Conservation (phyloP, 2,329 filamentous ascomycete species). For the Cytospora chrysosperma region DNA sequence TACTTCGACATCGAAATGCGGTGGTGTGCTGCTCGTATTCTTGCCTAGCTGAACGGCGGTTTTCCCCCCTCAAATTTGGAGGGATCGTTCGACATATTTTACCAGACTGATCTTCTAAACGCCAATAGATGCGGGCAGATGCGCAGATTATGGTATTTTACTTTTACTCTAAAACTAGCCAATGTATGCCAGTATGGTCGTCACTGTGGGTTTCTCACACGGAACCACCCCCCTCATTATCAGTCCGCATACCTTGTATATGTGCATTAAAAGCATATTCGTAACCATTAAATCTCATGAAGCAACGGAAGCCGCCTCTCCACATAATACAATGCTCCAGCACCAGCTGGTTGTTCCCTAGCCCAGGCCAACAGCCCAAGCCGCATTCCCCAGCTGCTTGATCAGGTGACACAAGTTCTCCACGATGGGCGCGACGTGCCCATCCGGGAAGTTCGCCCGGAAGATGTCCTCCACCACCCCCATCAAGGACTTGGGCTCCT, state of each 20-base stretch:
- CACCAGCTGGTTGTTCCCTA: slow-evolving; percentile 2
- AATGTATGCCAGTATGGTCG: not conserved
- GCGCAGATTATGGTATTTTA: no score
- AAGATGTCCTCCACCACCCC: slow-evolving; percentile 57
- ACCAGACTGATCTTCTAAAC: no score
- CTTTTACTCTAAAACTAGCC: no score
- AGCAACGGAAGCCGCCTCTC: not conserved
- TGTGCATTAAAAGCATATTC: not conserved
- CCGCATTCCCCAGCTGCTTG: slow-evolving; percentile 56
- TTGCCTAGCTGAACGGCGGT: no score
- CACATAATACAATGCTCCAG: not conserved
- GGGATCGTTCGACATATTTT: no score
- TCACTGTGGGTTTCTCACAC: not conserved
- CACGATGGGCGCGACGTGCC: slow-evolving; percentile 58
- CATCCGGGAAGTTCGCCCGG: slow-evolving; percentile 48
- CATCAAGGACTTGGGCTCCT: slow-evolving; percentile 59
- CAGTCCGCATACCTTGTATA: not conserved
- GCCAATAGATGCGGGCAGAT: no score
- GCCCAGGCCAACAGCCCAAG: slow-evolving; percentile 38
- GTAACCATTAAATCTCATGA: not conserved
- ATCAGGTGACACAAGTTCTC: slow-evolving; percentile 67
- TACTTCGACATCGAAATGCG: not conserved
- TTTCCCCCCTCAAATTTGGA: no score
- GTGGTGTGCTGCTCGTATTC: no score
- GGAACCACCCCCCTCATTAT: no score